These are phyloP conservation scores for Anthostomella pinea DNA, from an alignment of 2,329 filamentous ascomycete species.

Conservation along the genomic window DNA sequence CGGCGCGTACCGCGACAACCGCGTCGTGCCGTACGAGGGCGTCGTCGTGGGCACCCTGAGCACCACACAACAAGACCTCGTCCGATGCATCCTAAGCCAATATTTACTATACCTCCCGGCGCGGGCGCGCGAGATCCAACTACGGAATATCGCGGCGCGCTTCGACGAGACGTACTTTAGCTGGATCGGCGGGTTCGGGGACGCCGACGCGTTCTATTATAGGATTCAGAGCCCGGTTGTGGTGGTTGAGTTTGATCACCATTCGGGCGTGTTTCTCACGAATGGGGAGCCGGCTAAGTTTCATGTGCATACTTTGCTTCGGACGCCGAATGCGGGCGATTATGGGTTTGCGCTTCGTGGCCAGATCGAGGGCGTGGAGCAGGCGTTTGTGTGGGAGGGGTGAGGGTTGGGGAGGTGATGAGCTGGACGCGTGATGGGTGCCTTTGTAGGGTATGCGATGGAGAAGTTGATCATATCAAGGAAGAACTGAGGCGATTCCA, in stretches of 20 bases:
- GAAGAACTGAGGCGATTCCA: too few relatives aligned
- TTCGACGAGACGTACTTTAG: constrained; percentile 73
- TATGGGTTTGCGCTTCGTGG: constrained; percentile 59
- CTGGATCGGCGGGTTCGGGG: constrained; percentile 70
- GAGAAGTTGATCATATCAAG: too few relatives aligned
- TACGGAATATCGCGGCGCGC: constrained; percentile 52
- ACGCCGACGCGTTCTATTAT: constrained; percentile 73
- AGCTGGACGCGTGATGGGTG: too few relatives aligned
- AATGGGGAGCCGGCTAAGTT: constrained; percentile 74
- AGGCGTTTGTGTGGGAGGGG: constrained; percentile 43
- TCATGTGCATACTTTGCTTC: constrained; percentile 72
- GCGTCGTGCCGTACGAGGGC: constrained; percentile 72
- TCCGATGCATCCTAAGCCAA: constrained; percentile 59
- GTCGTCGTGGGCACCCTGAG: constrained; percentile 51
- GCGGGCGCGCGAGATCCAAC: constrained; percentile 49
- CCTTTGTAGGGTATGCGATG: too few relatives aligned
- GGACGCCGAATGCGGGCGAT: constrained; percentile 73
- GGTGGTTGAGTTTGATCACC: constrained; percentile 75
- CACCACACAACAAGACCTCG: constrained; percentile 46
- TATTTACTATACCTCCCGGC: constrained; percentile 68
- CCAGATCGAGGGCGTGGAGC: constrained; percentile 34
- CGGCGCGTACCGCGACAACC: constrained; percentile 76
- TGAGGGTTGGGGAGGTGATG: too few relatives aligned
- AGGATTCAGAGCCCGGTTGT: constrained; percentile 74
- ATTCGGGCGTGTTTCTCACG: constrained; percentile 73